phyloP scores from a whole-genome alignment of 371 early-diverging fungal species.

The Mucor lusitanicus region DNA sequence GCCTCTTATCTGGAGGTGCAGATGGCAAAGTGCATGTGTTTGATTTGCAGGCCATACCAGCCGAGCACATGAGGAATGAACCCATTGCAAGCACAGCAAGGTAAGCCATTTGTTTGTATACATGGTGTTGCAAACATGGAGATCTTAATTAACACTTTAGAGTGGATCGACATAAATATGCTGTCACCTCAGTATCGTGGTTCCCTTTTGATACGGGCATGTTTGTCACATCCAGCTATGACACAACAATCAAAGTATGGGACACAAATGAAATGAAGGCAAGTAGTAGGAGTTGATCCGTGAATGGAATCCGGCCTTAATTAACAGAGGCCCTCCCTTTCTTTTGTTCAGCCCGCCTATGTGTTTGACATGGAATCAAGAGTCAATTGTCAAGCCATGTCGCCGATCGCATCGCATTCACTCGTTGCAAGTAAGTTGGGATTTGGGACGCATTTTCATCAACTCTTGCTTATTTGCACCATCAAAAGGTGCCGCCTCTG shows the following conservation, averaged over 20 bases:
- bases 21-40: constrained; percentile 71
- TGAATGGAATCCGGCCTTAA: background rate
- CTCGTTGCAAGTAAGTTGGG: constrained; percentile 74
- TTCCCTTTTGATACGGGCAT: constrained; percentile 87
- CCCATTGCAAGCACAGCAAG: constrained; percentile 50
- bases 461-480: background rate
- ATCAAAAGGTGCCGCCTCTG: constrained; percentile 60
- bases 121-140: background rate
- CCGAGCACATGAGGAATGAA: constrained; percentile 40
- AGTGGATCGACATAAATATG: constrained; percentile 59
- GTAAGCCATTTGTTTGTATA: constrained; percentile 20
- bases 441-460: background rate
- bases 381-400: constrained; percentile 72
- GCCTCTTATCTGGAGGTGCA: constrained; percentile 70
- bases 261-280: constrained; percentile 79
- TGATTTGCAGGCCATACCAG: constrained; percentile 58
- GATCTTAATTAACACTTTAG: constrained; percentile 18
- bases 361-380: constrained; percentile 61
- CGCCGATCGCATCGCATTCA: constrained; percentile 71
- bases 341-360: constrained; percentile 6
- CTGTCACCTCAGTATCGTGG: constrained; percentile 78
- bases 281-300: constrained; percentile 2
- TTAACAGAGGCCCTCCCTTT: background rate
- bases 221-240: constrained; percentile 84
- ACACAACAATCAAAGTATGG: constrained; percentile 82